Evolutionary conservation across 495 filamentous ascomycete species (phyloP).

Genomic region (Terfezia boudieri): DNA sequence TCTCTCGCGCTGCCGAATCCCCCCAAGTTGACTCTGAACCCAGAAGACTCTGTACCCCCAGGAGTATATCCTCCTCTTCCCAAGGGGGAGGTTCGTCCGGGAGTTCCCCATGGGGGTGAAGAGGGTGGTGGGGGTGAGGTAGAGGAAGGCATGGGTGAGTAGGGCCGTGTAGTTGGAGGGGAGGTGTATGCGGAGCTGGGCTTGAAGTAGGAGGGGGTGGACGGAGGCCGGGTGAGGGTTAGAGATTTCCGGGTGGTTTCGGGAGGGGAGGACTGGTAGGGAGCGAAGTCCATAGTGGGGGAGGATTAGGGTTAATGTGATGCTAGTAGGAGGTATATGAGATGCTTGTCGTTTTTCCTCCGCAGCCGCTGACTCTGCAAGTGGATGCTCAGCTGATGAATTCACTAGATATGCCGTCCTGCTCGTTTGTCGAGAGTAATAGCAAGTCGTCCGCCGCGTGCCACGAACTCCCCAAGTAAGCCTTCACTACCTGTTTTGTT

Average conservation of each 20-base stretch:
- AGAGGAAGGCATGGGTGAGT: constrained; percentile 25
- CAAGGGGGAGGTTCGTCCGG: constrained; percentile 18
- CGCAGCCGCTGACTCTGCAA: no score
- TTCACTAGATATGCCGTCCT: no score
- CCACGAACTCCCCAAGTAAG: no score
- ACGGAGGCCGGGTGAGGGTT: constrained; percentile 48
- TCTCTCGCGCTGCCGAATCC: constrained; percentile 15
- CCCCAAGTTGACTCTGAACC: constrained; percentile 20
- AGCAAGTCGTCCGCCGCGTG: no score
- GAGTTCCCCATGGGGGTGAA: constrained; percentile 11
- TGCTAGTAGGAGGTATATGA: neutral
- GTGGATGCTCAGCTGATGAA: no score
- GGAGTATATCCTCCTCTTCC: constrained; percentile 9
- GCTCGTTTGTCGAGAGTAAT: no score
- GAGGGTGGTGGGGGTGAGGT: constrained; percentile 21
- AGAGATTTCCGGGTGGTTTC: constrained; percentile 31
- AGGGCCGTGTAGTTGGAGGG: constrained; percentile 26
- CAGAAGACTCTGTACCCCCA: constrained; percentile 7
- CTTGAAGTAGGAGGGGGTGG: constrained; percentile 27
- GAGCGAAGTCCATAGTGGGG: constrained; percentile 67
- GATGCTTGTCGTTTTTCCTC: neutral
- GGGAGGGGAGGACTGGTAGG: constrained; percentile 45
- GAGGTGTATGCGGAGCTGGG: constrained; percentile 8
- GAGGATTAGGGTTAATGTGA: neutral
- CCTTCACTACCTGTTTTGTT: no score